Percentiles rank a stretch among this genome's conserved stretches.
Evolutionary conservation across 2,329 filamentous ascomycete genomes (phyloP).

Genomic region (Hypoxylon sp.): DNA sequence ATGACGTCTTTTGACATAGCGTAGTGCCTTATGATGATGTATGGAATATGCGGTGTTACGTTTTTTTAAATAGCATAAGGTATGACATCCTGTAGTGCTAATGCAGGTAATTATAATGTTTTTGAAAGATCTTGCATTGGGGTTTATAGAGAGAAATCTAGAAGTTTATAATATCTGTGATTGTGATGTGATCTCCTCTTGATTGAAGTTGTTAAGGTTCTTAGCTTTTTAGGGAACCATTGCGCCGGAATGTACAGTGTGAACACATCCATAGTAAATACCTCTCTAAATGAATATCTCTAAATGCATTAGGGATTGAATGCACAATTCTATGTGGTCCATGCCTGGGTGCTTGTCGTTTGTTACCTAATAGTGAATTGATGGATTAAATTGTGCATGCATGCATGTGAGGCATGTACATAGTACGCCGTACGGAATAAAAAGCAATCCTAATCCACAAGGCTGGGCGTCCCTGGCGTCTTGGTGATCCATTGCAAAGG

Average conservation of each 20-base stretch:
- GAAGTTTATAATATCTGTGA: too few relatives aligned
- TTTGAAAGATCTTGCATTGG: too few relatives aligned
- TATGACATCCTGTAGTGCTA: too few relatives aligned
- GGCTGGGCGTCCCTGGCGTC: background rate
- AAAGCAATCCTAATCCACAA: conserved; percentile 3
- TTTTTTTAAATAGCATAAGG: too few relatives aligned
- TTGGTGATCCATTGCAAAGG: conserved; percentile 13
- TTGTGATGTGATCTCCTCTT: background rate
- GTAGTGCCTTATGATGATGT: background rate
- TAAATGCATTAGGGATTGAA: too few relatives aligned
- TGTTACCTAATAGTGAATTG: background rate
- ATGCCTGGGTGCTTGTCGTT: too few relatives aligned
- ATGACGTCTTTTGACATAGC: conserved; percentile 5
- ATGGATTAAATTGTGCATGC: background rate
- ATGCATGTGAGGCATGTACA: background rate
- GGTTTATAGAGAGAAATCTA: too few relatives aligned
- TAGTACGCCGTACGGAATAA: conserved; percentile 2
- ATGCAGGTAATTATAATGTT: background rate
- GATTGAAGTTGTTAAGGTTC: background rate
- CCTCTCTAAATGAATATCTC: conserved; percentile 1
- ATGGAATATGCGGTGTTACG: too few relatives aligned
- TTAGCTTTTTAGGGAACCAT: background rate
- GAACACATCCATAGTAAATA: too few relatives aligned
- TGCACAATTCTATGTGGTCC: too few relatives aligned
- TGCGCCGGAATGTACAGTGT: background rate